A percentile compares a stretch with the other conserved stretches of the same genome.
Conservation (phyloP, 2,329 filamentous ascomycete genomes). For the Colletotrichum godetiae region DNA sequence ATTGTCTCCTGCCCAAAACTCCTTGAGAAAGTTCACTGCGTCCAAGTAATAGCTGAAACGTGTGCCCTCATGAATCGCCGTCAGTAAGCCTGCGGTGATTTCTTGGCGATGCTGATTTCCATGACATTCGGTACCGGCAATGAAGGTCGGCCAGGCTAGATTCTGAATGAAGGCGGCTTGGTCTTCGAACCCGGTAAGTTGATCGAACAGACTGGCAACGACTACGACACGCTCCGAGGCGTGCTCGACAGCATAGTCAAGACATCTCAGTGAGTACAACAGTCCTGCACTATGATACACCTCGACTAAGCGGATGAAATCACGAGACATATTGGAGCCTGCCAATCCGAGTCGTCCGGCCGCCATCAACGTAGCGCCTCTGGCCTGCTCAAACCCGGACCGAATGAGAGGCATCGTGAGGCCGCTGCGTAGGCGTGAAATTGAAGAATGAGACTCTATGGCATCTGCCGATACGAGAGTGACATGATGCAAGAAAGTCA, state of each 20-base stretch:
- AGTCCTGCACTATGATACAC: neutral
- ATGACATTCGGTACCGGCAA: neutral
- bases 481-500: neutral
- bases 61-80: neutral
- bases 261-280: neutral
- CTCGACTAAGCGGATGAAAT: neutral
- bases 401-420: neutral
- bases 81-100: neutral
- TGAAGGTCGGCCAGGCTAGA: neutral
- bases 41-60: slow-evolving; percentile 7
- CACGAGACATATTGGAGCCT: neutral
- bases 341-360: neutral
- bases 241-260: neutral
- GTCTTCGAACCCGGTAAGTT: neutral
- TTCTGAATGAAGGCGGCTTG: neutral
- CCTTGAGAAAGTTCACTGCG: slow-evolving; percentile 38
- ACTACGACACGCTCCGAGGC: neutral
- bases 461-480: neutral
- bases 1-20: slow-evolving; percentile 40
- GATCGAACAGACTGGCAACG: neutral
- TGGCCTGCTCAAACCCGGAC: neutral
- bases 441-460: neutral
- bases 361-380: neutral
- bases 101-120: neutral
- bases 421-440: neutral